These are phyloP conservation scores for Hordeum vulgare DNA, from an alignment of 176 grass and related monocot species.

Conservation along the genomic window MorexV3_pseudomolecules_assembly NC_058518.1:6706309-6706808, in stretches of 20 bases:
- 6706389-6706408: not conserved
- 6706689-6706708: not conserved
- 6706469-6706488: not conserved
- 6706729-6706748: too few relatives aligned
- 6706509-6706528: not conserved
- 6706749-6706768: too few relatives aligned
- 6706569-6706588: too few relatives aligned
- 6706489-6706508: not conserved
- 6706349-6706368: not conserved
- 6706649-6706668: not conserved
- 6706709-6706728: too few relatives aligned
- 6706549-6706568: not conserved
- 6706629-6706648: too few relatives aligned
- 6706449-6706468: not conserved
- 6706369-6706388: not conserved
- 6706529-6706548: not conserved
- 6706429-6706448: not conserved
- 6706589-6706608: too few relatives aligned
- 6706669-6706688: not conserved
- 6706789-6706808: too few relatives aligned
- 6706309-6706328: not conserved
- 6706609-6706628: too few relatives aligned
- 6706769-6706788: too few relatives aligned
- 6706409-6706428: not conserved
- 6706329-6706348: not conserved